phyloP scores from a whole-genome alignment of 306 rosid genomes.

The Crotalaria pallida region DNA sequence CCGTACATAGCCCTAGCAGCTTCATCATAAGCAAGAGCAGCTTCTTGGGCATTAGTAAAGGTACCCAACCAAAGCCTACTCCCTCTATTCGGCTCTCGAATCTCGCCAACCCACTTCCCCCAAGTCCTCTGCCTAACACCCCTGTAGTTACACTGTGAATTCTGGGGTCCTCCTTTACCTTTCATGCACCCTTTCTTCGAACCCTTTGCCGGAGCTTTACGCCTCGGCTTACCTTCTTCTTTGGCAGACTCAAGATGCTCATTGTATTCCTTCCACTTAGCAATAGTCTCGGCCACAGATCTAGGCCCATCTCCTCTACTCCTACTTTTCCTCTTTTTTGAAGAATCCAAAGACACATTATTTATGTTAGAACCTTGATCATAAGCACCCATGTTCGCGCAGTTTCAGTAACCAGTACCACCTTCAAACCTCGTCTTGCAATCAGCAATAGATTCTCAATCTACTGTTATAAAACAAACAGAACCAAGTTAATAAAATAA shows the following conservation, averaged over 20 bases:
- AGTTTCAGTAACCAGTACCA: background rate
- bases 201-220: constrained; percentile 72
- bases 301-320: constrained; percentile 44
- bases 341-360: constrained; percentile 32
- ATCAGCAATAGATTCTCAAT: constrained; percentile 14
- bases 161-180: constrained; percentile 96
- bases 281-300: constrained; percentile 64
- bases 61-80: constrained; percentile 86
- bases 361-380: constrained; percentile 25
- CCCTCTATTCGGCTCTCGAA: constrained; percentile 76
- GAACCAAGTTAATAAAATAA: background rate
- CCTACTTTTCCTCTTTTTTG: constrained; percentile 77
- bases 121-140: constrained; percentile 98
- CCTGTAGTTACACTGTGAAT: constrained; percentile 62
- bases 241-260: constrained; percentile 22
- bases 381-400: constrained; percentile 42
- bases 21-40: constrained; percentile 76
- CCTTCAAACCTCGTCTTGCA: constrained; percentile 5
- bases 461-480: constrained; percentile 28
- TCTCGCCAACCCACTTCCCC: constrained; percentile 98
- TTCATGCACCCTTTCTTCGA: constrained; percentile 99
- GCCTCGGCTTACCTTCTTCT: constrained; percentile 27
- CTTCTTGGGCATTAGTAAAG: constrained; percentile 59
- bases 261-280: constrained; percentile 70
- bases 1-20: constrained; percentile 97